Conservation (phyloP, 257 asterid genomes). For the Paraleonurus japonicus region DNA sequence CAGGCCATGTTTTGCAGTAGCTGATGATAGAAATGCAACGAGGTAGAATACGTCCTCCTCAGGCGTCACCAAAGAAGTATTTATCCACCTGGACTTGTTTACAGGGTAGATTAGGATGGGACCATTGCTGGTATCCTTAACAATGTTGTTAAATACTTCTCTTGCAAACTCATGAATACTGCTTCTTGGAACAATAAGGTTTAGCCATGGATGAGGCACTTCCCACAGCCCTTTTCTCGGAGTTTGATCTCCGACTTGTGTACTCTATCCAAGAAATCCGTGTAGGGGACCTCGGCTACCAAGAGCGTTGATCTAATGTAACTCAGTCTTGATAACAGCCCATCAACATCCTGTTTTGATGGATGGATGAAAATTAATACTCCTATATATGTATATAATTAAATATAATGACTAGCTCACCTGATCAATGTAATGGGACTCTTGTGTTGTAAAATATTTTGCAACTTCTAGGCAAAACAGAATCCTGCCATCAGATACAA, state of each 20-base stretch:
- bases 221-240: slow-evolving; percentile 73
- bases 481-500: slow-evolving; percentile 63
- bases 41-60: slow-evolving; percentile 68
- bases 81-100: slow-evolving; percentile 77
- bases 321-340: slow-evolving; percentile 41
- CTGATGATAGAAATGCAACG: slow-evolving; percentile 71
- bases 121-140: slow-evolving; percentile 73
- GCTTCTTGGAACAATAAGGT: slow-evolving; percentile 66
- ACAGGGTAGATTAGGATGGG: slow-evolving; percentile 81
- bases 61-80: slow-evolving; percentile 76
- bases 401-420: too few relatives aligned
- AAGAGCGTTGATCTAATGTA: slow-evolving; percentile 62
- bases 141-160: slow-evolving; percentile 60
- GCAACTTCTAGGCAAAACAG: slow-evolving; percentile 81
- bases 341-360: slow-evolving; percentile 69
- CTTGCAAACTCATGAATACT: slow-evolving; percentile 60
- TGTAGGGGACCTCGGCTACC: slow-evolving; percentile 60
- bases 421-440: slow-evolving; percentile 35
- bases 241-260: slow-evolving; percentile 64
- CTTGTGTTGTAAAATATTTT: slow-evolving; percentile 56
- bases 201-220: slow-evolving; percentile 88
- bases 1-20: slow-evolving; percentile 59
- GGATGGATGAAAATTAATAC: too few relatives aligned
- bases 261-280: slow-evolving; percentile 66
- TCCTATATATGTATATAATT: too few relatives aligned